These are phyloP conservation scores for Orobanche coerulescens DNA, from an alignment of 257 asterid species.

Conservation along the genomic window DNA sequence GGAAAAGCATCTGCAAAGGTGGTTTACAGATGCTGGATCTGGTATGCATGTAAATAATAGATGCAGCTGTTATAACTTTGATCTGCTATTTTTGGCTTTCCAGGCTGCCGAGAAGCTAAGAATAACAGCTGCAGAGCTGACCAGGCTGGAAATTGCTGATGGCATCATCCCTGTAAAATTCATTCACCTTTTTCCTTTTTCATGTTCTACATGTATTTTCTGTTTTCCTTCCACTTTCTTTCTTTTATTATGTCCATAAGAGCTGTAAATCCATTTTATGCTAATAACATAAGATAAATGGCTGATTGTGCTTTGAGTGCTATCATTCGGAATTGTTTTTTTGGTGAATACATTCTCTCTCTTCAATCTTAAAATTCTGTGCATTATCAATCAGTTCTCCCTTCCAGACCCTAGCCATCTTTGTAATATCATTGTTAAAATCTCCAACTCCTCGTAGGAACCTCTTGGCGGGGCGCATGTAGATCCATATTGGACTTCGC, in stretches of 20 bases:
- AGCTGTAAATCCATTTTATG: background rate
- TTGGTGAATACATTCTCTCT: background rate
- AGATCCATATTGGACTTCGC: slow-evolving; percentile 91
- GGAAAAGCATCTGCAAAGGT: slow-evolving; percentile 91
- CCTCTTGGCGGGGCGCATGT: slow-evolving; percentile 98
- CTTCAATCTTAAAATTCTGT: background rate
- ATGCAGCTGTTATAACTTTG: slow-evolving; percentile 25
- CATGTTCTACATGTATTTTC: background rate
- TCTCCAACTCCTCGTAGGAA: slow-evolving; percentile 47
- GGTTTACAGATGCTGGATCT: slow-evolving; percentile 18
- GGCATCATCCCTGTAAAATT: slow-evolving; percentile 70
- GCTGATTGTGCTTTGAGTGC: slow-evolving; percentile 2
- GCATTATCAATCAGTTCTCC: too few relatives aligned
- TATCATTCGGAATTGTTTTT: background rate
- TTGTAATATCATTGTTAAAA: background rate
- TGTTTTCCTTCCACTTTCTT: background rate
- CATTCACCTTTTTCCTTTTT: slow-evolving; percentile 7
- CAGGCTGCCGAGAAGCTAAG: slow-evolving; percentile 96
- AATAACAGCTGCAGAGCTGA: slow-evolving; percentile 73
- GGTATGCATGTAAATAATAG: slow-evolving; percentile 13
- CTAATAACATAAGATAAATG: background rate
- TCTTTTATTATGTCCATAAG: background rate
- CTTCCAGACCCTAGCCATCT: slow-evolving; percentile 4
- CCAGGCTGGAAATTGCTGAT: slow-evolving; percentile 56
- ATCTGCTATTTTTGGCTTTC: slow-evolving; percentile 27